Conservation (phyloP, 176 grass and related monocot species). For the Carex myosuroides region DNA sequence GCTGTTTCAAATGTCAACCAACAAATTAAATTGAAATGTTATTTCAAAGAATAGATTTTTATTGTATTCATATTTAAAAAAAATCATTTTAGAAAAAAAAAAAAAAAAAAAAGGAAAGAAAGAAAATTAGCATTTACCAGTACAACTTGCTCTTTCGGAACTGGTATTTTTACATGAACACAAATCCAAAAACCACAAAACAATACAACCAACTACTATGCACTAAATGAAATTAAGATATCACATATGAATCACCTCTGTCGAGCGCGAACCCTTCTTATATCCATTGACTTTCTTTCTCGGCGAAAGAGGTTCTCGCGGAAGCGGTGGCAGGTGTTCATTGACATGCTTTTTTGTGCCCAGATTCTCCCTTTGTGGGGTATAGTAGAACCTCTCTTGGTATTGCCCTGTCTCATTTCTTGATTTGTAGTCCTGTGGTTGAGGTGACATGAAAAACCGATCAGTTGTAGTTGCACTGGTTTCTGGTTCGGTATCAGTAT, state of each 20-base stretch:
- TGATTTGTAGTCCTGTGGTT: constrained; percentile 15
- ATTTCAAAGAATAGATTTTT: background rate
- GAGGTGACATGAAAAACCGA: constrained; percentile 32
- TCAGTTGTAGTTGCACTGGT: background rate
- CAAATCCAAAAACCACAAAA: background rate
- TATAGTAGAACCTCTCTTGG: background rate
- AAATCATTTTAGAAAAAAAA: background rate
- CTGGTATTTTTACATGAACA: background rate
- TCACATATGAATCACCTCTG: background rate
- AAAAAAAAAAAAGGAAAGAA: background rate
- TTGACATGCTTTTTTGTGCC: background rate
- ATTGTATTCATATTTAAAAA: background rate
- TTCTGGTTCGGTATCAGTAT: background rate
- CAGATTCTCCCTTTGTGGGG: constrained; percentile 8
- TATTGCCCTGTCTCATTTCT: background rate
- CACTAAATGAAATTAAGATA: background rate
- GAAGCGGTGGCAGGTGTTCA: constrained; percentile 10
- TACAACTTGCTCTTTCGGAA: background rate
- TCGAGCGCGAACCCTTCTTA: background rate
- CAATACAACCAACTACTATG: background rate
- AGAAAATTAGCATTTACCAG: background rate
- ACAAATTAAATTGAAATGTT: too few relatives aligned
- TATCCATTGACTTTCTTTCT: background rate
- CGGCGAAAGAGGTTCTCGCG: constrained; percentile 20
- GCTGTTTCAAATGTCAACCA: background rate